These are phyloP conservation scores for Plasmodium vivax DNA, from an alignment of 169 alveolate genomes.

Conservation along the genomic window DNA sequence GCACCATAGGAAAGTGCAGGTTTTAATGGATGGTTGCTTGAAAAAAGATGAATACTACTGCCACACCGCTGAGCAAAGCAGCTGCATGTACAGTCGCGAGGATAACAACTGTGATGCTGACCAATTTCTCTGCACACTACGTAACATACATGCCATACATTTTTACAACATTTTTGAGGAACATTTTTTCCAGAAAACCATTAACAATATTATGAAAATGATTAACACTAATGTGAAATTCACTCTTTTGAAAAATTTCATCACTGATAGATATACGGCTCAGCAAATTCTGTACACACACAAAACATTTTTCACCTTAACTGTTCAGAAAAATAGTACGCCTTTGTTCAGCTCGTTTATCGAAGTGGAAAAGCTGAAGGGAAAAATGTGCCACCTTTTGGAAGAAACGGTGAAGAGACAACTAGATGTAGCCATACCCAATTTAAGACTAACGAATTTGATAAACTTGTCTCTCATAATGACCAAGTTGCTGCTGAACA, in stretches of 20 bases:
- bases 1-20: slow-evolving; percentile 8
- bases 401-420: slow-evolving; percentile 18
- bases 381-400: slow-evolving; percentile 4
- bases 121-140: neutral
- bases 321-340: slow-evolving; percentile 26
- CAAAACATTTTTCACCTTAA: slow-evolving; percentile 33
- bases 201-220: neutral
- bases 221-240: slow-evolving; percentile 27
- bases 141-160: slow-evolving; percentile 11
- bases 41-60: slow-evolving; percentile 1
- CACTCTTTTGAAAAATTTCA: slow-evolving; percentile 46
- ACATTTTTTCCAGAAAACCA: slow-evolving; percentile 16
- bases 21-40: neutral
- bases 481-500: slow-evolving; percentile 8
- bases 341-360: slow-evolving; percentile 26
- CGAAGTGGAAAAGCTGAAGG: neutral
- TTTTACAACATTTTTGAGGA: slow-evolving; percentile 20
- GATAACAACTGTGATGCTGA: neutral
- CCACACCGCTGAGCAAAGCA: neutral
- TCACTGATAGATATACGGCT: slow-evolving; percentile 32
- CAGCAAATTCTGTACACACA: slow-evolving; percentile 25
- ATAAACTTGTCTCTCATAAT: slow-evolving; percentile 42
- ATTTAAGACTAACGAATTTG: slow-evolving; percentile 19
- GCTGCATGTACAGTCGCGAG: neutral
- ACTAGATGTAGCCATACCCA: slow-evolving; percentile 28